Evolutionary conservation across 352 stramenopile species (phyloP).

Genomic region (Globisporangium acanthophoron): DNA sequence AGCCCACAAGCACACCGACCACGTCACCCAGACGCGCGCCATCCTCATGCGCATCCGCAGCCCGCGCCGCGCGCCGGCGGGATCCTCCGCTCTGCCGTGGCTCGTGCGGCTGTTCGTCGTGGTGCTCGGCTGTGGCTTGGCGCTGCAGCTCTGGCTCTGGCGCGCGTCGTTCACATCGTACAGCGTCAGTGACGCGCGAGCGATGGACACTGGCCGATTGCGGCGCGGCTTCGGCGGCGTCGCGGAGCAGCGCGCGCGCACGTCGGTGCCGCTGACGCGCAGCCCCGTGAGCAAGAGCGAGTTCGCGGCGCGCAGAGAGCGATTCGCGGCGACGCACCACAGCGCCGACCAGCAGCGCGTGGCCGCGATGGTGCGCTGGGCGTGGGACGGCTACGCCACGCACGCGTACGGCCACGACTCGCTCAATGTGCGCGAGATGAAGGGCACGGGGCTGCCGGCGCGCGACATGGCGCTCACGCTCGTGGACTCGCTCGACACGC

Average conservation of each 20-base stretch:
- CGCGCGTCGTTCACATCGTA: constrained; percentile 9
- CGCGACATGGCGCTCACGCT: constrained; percentile 80
- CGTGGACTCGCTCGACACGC: constrained; percentile 72
- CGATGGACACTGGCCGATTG: constrained; percentile 13
- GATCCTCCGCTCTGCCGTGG: constrained; percentile 17
- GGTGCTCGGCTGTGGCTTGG: constrained; percentile 32
- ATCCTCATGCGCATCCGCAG: not conserved
- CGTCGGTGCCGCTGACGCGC: constrained; percentile 20
- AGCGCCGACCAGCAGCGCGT: constrained; percentile 56
- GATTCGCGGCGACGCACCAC: constrained; percentile 43
- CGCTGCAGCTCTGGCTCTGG: constrained; percentile 47
- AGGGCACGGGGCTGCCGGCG: constrained; percentile 38
- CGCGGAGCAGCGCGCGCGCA: not conserved
- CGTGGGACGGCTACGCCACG: constrained; percentile 72
- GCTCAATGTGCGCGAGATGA: constrained; percentile 59
- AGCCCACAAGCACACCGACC: not conserved
- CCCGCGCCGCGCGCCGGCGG: not conserved
- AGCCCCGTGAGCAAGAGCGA: constrained; percentile 23
- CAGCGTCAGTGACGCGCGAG: not conserved
- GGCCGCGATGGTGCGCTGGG: constrained; percentile 61
- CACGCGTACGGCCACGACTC: constrained; percentile 71
- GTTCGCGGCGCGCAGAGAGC: constrained; percentile 27
- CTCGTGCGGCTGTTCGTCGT: constrained; percentile 38
- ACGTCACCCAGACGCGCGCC: not conserved
- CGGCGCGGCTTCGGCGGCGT: too few relatives aligned